These are phyloP conservation scores for Blastobotrys aristatus DNA, from an alignment of 1,139 yeast species.

Conservation along the genomic window DNA sequence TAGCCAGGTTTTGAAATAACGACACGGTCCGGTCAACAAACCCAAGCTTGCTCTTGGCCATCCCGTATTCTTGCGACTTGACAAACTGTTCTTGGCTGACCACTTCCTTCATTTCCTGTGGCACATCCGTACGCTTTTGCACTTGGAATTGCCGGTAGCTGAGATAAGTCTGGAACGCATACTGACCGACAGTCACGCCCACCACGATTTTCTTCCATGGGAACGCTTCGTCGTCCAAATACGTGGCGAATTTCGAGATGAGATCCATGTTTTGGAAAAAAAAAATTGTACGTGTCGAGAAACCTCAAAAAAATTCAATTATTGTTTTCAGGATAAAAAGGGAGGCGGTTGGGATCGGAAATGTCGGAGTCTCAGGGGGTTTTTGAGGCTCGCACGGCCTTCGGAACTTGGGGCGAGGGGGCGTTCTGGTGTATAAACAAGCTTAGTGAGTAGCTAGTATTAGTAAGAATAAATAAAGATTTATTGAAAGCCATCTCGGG, in stretches of 20 bases:
- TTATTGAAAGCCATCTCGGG: conserved; percentile 53
- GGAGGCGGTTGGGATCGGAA: too few species aligned
- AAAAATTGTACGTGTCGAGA: not conserved
- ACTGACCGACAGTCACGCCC: conserved; percentile 74
- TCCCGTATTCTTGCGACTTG: conserved; percentile 73
- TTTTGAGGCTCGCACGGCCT: too few species aligned
- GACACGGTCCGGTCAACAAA: conserved; percentile 50
- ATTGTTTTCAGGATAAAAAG: too few species aligned
- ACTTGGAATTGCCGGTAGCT: conserved; percentile 73
- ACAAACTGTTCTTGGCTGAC: conserved; percentile 62
- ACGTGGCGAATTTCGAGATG: conserved; percentile 31
- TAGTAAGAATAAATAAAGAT: too few species aligned
- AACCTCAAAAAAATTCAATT: too few species aligned
- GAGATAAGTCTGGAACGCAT: conserved; percentile 66
- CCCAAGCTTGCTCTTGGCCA: conserved; percentile 74
- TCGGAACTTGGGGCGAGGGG: too few species aligned
- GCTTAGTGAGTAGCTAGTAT: too few species aligned
- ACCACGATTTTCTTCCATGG: conserved; percentile 75
- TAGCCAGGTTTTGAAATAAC: conserved; percentile 51
- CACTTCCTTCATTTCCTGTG: conserved; percentile 53
- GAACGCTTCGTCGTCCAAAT: conserved; percentile 53
- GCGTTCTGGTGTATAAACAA: too few species aligned
- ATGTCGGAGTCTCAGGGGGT: too few species aligned
- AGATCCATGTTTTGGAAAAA: conserved; percentile 11
- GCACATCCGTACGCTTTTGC: conserved; percentile 44